phyloP scores from a whole-genome alignment of 1,284 basidiomycete species.

The Melampsora larici-populina region DNA sequence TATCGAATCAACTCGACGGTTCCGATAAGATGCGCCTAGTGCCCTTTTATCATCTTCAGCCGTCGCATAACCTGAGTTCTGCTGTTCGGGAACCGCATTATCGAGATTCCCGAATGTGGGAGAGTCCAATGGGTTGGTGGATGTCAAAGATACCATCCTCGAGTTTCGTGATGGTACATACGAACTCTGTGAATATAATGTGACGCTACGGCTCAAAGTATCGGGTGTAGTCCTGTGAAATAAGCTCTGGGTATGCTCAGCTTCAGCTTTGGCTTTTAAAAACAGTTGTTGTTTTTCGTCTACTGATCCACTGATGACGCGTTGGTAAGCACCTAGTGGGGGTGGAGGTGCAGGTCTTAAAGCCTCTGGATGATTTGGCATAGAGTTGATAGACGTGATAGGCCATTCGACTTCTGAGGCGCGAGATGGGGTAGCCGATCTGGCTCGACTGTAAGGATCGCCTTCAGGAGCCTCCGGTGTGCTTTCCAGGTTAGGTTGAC shows the following conservation, averaged over 20 bases:
- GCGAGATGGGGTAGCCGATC: neutral
- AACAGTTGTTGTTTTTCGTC: constrained; percentile 19
- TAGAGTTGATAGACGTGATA: neutral
- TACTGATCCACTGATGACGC: neutral
- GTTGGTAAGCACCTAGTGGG: neutral
- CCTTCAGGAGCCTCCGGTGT: neutral
- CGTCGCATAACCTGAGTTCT: neutral
- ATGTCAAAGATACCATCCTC: neutral
- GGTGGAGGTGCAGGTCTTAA: neutral
- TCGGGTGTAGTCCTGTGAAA: neutral
- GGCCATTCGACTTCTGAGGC: neutral
- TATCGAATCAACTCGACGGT: neutral
- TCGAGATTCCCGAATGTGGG: neutral
- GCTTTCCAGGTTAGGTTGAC: neutral
- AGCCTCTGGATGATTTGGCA: neutral
- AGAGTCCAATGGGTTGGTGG: neutral
- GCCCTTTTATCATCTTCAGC: neutral
- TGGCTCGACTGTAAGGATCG: neutral
- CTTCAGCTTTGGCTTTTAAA: constrained; percentile 13
- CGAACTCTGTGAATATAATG: neutral
- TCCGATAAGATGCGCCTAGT: neutral
- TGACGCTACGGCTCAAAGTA: neutral
- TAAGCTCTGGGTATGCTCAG: constrained; percentile 7
- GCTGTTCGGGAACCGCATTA: neutral
- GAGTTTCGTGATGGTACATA: neutral